A percentile compares a stretch with the other conserved stretches of the same genome.
These are phyloP conservation scores for Colletotrichum tropicale DNA, from an alignment of 2,329 filamentous ascomycete species.

Conservation along the genomic window DNA sequence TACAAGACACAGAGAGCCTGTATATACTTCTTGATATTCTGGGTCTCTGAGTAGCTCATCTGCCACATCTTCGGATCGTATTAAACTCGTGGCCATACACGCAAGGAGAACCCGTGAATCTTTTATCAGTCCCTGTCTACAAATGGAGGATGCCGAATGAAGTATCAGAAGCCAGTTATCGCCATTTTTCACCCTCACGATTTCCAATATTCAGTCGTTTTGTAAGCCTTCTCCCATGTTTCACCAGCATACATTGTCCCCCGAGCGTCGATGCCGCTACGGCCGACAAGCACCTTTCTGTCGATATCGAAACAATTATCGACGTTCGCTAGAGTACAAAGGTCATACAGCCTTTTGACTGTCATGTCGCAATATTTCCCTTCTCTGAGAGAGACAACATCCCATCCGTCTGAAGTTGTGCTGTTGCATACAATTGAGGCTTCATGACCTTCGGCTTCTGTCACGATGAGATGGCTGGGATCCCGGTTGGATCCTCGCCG, in stretches of 20 bases:
- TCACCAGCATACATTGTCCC: not conserved
- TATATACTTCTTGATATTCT: not conserved
- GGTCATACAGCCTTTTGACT: slow-evolving; percentile 26
- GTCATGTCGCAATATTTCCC: slow-evolving; percentile 36
- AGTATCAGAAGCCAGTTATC: not conserved
- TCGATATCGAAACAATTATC: not conserved
- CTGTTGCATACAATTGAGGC: slow-evolving; percentile 33
- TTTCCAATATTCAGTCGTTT: not conserved
- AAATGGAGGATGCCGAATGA: not conserved
- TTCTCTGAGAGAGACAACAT: slow-evolving; percentile 33
- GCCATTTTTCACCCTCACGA: not conserved
- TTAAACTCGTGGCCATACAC: not conserved
- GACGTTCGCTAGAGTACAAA: slow-evolving; percentile 23
- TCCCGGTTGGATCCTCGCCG: not conserved
- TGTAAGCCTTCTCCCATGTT: not conserved
- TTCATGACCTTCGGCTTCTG: slow-evolving; percentile 26
- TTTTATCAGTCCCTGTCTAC: not conserved
- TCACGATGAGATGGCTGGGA: slow-evolving; percentile 24
- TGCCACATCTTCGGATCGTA: not conserved
- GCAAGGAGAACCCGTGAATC: not conserved
- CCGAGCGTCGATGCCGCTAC: not conserved
- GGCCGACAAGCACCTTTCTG: not conserved
- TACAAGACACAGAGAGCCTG: rapidly evolving
- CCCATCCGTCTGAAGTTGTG: slow-evolving; percentile 31
- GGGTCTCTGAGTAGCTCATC: not conserved